Base-by-base conservation (phyloP, 2,329 filamentous ascomycete genomes). In the Aspergillus costaricaensis region DNA sequence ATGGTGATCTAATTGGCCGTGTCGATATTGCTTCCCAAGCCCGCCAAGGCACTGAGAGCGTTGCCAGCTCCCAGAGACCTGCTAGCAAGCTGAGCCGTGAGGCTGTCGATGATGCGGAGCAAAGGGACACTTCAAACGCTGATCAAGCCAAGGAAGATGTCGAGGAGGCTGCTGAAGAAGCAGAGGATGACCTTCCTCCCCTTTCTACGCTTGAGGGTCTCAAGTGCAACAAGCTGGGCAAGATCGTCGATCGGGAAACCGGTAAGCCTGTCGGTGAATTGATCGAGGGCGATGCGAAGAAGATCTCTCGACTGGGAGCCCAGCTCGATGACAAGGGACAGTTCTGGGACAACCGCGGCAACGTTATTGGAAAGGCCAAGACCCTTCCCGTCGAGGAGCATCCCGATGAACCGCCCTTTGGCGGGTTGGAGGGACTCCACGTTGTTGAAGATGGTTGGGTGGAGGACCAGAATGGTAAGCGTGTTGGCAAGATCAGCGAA, bases 251-350 rank as follows among this genome's bases (percentile, higher is more conserved):
- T 41, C 65, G 65, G 8, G 27, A 67, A 1, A 71, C 77, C 14
- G 79, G 81, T 39, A 82, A 80, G 48, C 77, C 82, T 1, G 72
- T 83, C 48, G 87, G 88, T 44, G 83, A 88, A 55, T 73, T 88
- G 12, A 74, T 82, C 14, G 85, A 88, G 63, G 88, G 86, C 63
- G 84, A 87, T 17, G 82, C 87, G 60, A 88, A 87, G 77, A 88
- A 88, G 74, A 79, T 87, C 66, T 68, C 75, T 50, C 76, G 75
- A 50, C 63, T 74, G 19, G 78, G 77, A 9, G 69, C 65, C 19
- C 66, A 68, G 15, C 72, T 77, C 23, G 87, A 89, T 65, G 82
- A 82, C 61, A 80, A 87, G 73, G 86, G 86, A 19, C 86, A 88
- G 68, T 85, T 89, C 58, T 80, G 88, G 69, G 86, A 88, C 71